Percentiles rank a stretch among this genome's conserved stretches.
These are phyloP conservation scores for Aspergillus ruber DNA, from an alignment of 2,329 filamentous ascomycete genomes.

Conservation along the genomic window DNA sequence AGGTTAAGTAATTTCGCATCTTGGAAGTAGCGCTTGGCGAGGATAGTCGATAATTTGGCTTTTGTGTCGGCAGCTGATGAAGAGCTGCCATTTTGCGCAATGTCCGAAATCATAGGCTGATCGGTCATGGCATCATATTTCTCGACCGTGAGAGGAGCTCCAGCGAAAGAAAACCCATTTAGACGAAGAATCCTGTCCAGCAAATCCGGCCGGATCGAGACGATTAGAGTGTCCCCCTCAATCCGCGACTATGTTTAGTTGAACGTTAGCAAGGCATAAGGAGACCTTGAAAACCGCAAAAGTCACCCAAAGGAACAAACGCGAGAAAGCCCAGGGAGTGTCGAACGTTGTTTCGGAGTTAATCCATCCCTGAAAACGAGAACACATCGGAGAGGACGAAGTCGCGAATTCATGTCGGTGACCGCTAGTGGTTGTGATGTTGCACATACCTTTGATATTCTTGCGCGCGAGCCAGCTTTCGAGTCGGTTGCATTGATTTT, in stretches of 20 bases:
- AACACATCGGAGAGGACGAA: constrained; percentile 31
- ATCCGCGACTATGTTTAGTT: constrained; percentile 58
- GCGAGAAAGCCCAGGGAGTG: constrained; percentile 23
- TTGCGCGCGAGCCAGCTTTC: constrained; percentile 49
- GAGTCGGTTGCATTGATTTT: constrained; percentile 55
- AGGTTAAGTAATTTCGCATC: constrained; percentile 73
- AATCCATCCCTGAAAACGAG: constrained; percentile 38
- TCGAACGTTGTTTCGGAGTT: constrained; percentile 37
- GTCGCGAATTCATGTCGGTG: constrained; percentile 33
- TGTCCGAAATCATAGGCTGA: constrained; percentile 15
- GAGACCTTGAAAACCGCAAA: constrained; percentile 35
- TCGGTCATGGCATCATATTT: constrained; percentile 38
- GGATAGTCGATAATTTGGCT: constrained; percentile 61
- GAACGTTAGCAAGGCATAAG: constrained; percentile 60
- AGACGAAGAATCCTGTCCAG: constrained; percentile 60
- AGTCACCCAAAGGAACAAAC: constrained; percentile 31
- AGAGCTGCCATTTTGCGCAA: constrained; percentile 32
- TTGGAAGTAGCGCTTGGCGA: constrained; percentile 67
- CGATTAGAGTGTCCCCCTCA: constrained; percentile 63
- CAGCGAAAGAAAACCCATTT: constrained; percentile 64
- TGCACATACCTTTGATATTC: constrained; percentile 72
- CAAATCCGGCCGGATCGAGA: constrained; percentile 60
- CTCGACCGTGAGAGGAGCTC: constrained; percentile 50
- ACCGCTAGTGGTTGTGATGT: constrained; percentile 34
- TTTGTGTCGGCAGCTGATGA: constrained; percentile 54